Evolutionary conservation across 2,329 filamentous ascomycete genomes (phyloP).

Genomic region (Monilinia vaccinii-corymbosi): DNA sequence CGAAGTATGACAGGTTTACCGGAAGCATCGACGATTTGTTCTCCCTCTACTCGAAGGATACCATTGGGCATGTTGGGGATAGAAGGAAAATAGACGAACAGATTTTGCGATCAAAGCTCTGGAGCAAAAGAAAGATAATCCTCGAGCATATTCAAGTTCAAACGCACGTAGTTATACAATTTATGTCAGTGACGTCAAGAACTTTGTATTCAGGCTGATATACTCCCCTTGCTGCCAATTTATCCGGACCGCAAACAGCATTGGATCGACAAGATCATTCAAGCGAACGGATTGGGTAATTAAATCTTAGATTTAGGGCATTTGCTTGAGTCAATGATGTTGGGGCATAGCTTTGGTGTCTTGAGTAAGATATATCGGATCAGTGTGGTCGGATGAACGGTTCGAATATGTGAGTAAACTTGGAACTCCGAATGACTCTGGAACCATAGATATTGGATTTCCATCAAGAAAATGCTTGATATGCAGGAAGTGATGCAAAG

Average conservation of each 20-base stretch:
- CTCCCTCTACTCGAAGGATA: slow-evolving; percentile 30
- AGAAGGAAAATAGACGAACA: neutral
- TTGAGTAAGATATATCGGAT: neutral
- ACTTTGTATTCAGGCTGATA: slow-evolving; percentile 8
- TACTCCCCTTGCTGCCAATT: neutral
- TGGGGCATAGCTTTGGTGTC: neutral
- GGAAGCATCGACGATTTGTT: slow-evolving; percentile 30
- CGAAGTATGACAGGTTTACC: slow-evolving; percentile 31
- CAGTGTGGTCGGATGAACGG: neutral
- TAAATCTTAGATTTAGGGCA: neutral
- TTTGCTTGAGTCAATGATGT: neutral
- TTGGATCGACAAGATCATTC: neutral
- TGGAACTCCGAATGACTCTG: neutral
- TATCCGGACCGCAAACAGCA: neutral
- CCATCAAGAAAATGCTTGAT: neutral
- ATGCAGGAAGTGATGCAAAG: no score
- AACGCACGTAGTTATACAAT: neutral
- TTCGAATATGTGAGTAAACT: neutral
- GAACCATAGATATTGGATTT: neutral
- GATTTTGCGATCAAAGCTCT: neutral
- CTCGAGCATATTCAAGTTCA: neutral
- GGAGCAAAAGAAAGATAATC: neutral
- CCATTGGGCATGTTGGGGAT: slow-evolving; percentile 19
- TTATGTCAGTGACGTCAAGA: neutral
- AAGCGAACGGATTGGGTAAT: neutral